Evolutionary conservation across 345 rosid species (phyloP).

Genomic region (Salix caprea): DNA sequence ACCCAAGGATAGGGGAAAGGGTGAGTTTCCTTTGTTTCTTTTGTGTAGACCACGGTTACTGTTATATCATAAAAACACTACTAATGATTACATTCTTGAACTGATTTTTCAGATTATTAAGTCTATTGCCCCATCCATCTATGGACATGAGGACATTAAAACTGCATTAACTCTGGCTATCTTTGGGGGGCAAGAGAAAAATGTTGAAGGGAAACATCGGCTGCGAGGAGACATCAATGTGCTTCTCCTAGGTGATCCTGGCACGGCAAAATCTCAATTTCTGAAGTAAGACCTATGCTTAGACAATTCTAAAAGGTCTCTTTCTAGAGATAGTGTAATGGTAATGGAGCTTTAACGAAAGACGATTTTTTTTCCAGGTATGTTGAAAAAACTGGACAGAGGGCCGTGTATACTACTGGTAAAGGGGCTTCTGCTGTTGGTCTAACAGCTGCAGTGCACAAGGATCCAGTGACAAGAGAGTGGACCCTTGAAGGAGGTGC

Average conservation of each 20-base stretch:
- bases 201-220: conserved; percentile 85
- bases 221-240: conserved; percentile 92
- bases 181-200: conserved; percentile 99
- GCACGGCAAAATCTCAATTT: conserved; percentile 96
- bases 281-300: conserved; percentile 58
- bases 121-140: conserved; percentile 95
- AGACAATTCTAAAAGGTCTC: neutral
- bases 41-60: neutral
- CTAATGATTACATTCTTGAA: conserved; percentile 9
- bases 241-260: conserved; percentile 92
- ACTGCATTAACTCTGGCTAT: conserved; percentile 90
- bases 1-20: conserved; percentile 87
- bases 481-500: conserved; percentile 99
- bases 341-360: conserved; percentile 8
- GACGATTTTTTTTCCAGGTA: conserved; percentile 45
- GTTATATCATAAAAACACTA: neutral
- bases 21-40: conserved; percentile 35
- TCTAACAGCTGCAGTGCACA: conserved; percentile 97
- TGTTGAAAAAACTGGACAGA: conserved; percentile 95
- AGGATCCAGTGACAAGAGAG: conserved; percentile 97
- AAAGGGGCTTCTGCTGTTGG: conserved; percentile 99
- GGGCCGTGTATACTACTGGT: conserved; percentile 98
- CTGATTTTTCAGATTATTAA: conserved; percentile 61
- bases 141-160: conserved; percentile 98
- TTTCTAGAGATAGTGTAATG: neutral